Percentiles rank a stretch among this genome's conserved stretches.
These are phyloP conservation scores for Aspergillus spinulosporus DNA, from an alignment of 2,329 filamentous ascomycete genomes.

Conservation along the genomic window DNA sequence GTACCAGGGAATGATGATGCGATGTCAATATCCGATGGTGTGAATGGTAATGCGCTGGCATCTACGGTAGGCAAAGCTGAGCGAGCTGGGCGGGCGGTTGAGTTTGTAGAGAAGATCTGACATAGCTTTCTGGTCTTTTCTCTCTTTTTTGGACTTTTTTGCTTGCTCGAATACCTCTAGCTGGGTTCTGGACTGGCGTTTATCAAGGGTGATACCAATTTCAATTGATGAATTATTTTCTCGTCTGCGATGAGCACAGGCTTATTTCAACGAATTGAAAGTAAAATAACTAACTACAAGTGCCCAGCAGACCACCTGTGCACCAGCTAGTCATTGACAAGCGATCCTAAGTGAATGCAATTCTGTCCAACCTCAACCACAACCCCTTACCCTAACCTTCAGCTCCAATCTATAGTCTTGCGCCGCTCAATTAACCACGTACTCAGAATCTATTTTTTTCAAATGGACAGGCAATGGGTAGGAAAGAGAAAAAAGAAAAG, in stretches of 20 bases:
- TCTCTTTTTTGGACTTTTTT: neutral
- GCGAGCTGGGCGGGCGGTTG: constrained; percentile 45
- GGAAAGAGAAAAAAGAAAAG: constrained; percentile 6
- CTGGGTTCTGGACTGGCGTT: constrained; percentile 6
- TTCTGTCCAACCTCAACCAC: constrained; percentile 5
- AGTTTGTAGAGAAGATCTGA: constrained; percentile 44
- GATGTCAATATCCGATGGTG: constrained; percentile 22
- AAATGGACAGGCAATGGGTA: neutral
- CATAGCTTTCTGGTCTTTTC: constrained; percentile 6
- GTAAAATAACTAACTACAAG: no score
- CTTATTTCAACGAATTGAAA: neutral
- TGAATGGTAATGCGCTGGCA: constrained; percentile 41
- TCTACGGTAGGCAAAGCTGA: constrained; percentile 50
- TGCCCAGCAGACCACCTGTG: no score
- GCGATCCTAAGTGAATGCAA: constrained; percentile 9
- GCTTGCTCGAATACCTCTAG: neutral
- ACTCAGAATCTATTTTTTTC: constrained; percentile 19
- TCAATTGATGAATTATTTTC: neutral
- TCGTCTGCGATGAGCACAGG: constrained; percentile 13
- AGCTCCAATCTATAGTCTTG: constrained; percentile 20
- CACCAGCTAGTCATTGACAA: neutral
- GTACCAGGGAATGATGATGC: constrained; percentile 21
- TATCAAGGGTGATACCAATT: constrained; percentile 5
- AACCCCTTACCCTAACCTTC: constrained; percentile 3
- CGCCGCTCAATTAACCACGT: constrained; percentile 17